A percentile compares a stretch with the other conserved stretches of the same genome.
Evolutionary conservation across 2,329 filamentous ascomycete genomes (phyloP).

Genomic region (Leptographium wingfieldii): DNA sequence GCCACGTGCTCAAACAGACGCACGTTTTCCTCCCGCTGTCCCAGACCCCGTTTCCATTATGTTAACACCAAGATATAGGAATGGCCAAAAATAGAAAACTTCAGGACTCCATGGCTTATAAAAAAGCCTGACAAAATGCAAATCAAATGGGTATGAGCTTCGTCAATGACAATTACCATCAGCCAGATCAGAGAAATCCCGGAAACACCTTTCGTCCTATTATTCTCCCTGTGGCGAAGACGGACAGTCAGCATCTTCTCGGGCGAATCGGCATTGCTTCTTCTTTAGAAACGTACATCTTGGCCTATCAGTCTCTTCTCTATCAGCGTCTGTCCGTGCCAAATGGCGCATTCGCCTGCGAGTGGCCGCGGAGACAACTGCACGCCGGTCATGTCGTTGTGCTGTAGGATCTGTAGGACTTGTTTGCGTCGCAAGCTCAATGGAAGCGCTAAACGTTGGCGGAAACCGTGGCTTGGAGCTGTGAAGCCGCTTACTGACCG

Average conservation of each 20-base stretch:
- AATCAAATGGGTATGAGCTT: conserved; percentile 9
- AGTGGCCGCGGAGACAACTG: conserved; percentile 6
- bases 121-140: conserved; percentile 4
- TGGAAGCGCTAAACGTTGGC: conserved; percentile 4
- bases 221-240: conserved; percentile 10
- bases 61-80: background rate
- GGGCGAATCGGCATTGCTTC: background rate
- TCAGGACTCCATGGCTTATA: background rate
- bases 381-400: background rate
- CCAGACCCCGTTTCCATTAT: background rate
- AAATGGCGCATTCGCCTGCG: conserved; percentile 19
- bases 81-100: background rate
- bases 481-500: conserved; percentile 13
- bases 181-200: background rate
- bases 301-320: conserved; percentile 11
- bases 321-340: conserved; percentile 14
- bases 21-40: background rate
- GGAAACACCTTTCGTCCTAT: conserved; percentile 10
- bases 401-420: too few relatives aligned
- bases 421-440: conserved; percentile 9
- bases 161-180: background rate
- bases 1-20: background rate
- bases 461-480: conserved; percentile 1
- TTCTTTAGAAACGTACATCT: conserved; percentile 1
- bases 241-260: background rate